Evolutionary conservation across 768 basidiomycete species (phyloP), one percentile per base, ranked within the genome.

Genomic region (Suillus subaureus): DNA sequence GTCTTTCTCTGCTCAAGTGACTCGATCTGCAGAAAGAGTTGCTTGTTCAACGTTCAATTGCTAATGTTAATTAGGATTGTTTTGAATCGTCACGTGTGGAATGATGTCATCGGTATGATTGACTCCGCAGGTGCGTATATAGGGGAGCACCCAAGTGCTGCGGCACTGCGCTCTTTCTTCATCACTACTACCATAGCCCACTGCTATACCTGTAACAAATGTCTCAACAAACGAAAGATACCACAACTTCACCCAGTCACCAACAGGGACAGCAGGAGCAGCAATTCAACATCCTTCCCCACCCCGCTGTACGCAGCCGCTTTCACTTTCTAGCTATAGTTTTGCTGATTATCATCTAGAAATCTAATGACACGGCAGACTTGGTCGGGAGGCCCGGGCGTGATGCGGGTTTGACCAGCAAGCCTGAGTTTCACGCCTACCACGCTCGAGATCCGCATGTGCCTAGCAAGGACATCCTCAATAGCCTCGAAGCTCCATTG

Each of bases 301-400:
- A 89, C 71, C 89, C 88, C 58, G 87, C 88, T 69, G 87, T 87
- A 70, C 57, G 83, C 71, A 3, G 37, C 54, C 67, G 40, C 23
- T 12, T 4, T 42, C 4, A 2, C 54, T 18, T 63, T 47, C 45
- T 37, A 49, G 12, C 12, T 18, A 33, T 43, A 28, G 2, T 12
- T 3, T 35, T 5, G 37, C 40, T 45, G 6, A 56, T 26, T 1
- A 18, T 35, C 26, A 61, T 26, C 42, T 65, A 90, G 88, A 87
- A 82, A 79, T 78, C 84, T 6, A 89, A 90, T 67, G 79, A 90
- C 69, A 88, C 88, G 16, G 78, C 80, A 12, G 85, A 89, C 70
- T 81, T 85, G 54, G 52, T 45, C 40, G 79, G 79, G 62, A 67
- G 74, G 2, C 72, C 75, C 15, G 75, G 78, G 65, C 73, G 72